Conservation (phyloP, 306 rosid species). For the Begonia loranthoides region DNA sequence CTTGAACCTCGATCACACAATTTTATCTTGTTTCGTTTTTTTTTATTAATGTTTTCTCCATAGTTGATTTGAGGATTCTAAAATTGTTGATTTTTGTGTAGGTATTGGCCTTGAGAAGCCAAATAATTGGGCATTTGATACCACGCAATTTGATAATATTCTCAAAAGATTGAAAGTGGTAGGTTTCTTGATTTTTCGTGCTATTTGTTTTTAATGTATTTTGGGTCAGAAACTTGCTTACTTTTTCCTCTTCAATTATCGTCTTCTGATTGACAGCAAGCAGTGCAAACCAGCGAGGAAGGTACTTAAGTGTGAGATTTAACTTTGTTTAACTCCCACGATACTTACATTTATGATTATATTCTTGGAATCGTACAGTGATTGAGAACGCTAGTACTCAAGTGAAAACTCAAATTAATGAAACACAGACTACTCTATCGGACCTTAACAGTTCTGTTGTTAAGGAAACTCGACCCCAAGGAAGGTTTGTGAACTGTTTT, state of each 20-base stretch:
- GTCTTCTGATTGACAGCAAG: constrained; percentile 36
- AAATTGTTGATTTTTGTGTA: constrained; percentile 3
- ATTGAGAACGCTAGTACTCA: constrained; percentile 13
- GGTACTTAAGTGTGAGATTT: constrained; percentile 22
- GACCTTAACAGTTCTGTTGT: constrained; percentile 22
- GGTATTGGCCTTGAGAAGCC: constrained; percentile 90
- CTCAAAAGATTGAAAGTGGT: constrained; percentile 97
- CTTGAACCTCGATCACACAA: no score
- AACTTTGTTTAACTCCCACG: neutral
- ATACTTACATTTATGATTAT: constrained; percentile 4
- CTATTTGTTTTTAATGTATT: neutral
- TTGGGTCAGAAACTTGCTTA: neutral
- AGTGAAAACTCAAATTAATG: constrained; percentile 29
- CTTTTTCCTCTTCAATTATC: neutral
- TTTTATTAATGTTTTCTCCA: no score
- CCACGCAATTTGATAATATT: constrained; percentile 74
- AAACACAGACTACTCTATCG: neutral
- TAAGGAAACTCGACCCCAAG: constrained; percentile 77
- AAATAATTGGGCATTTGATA: constrained; percentile 88
- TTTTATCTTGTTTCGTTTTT: no score
- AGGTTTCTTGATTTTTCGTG: constrained; percentile 6
- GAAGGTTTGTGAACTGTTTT: constrained; percentile 41
- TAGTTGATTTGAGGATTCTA: no score
- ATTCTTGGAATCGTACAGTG: constrained; percentile 11
- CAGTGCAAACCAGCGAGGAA: constrained; percentile 31